Evolutionary conservation across 139 green algal genomes (phyloP), one percentile per base, ranked within the genome.

Genomic region (Chlorella sp.): DNA sequence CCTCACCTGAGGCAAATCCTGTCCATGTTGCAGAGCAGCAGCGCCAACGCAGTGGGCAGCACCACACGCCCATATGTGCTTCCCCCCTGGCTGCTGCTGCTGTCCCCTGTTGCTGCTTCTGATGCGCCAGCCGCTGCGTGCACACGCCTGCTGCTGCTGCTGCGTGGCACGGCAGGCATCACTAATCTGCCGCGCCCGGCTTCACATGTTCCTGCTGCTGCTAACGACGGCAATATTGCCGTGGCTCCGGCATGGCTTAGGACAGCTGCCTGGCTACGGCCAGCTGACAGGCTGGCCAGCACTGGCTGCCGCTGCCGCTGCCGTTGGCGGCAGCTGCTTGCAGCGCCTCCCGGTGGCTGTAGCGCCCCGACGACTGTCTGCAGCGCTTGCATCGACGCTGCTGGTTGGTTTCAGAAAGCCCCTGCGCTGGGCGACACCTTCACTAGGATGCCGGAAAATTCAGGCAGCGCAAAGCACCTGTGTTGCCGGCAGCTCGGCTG

Each of bases 21-120:
- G 93, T 99, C 98, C 94, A 99, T 98, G 94, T 99, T 99, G 94
- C 98, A 99, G n/a, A 99, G 91, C 85, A 98, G 86, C 81, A 97
- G 92, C 0, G 95, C 93, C 83, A 97, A 78, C 0, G 95, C 94
- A 3, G 95, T 96, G 60, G 96, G 96, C 36, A 96, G 78, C 42
- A 98, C 93, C 9, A 95, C 90, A 0, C 87, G 88, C 28, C 79
- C 48, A 42, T 93, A 95, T 22, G 40, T 89, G 86, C 32, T 48
- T 11, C 40, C 48, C n/a, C 60, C 30, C 39, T 66, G 37, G 66
- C 26, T 28, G 37, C 39, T 26, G 68, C 83, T 87, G 82, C 30
- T 14, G 68, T 28, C 18, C 57, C 19, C 5, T 90, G 71, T 30
- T 40, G 75, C 40, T 21, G 86, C 75, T 77, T 42, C 75, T 90